phyloP scores from a whole-genome alignment of 2,329 filamentous ascomycete species.

The Thielaviopsis musarum region DNA sequence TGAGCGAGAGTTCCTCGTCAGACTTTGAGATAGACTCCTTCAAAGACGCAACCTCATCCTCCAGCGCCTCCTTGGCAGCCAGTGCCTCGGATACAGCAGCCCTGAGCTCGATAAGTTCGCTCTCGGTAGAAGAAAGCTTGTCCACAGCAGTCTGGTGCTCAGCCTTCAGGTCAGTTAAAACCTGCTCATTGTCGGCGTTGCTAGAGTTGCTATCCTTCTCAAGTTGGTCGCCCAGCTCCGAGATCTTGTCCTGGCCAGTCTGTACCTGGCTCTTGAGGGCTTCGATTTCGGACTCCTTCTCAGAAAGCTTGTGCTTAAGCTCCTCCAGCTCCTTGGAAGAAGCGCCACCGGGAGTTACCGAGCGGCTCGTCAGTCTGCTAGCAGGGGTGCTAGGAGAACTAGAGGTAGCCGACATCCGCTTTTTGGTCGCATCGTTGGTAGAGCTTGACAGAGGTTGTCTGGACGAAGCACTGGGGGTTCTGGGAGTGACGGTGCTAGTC shows the following conservation, averaged over 20 bases:
- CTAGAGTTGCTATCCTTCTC: conserved; percentile 25
- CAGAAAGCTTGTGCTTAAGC: conserved; percentile 40
- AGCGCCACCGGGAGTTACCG: conserved; percentile 20
- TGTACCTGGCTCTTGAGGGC: conserved; percentile 39
- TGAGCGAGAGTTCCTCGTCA: conserved; percentile 30
- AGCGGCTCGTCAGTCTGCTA: conserved; percentile 21
- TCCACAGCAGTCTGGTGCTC: conserved; percentile 33
- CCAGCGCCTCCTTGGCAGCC: conserved; percentile 30
- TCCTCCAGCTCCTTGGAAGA: conserved; percentile 41
- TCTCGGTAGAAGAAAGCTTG: conserved; percentile 34
- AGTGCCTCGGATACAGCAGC: conserved; percentile 31
- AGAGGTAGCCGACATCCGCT: conserved; percentile 37
- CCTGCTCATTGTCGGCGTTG: conserved; percentile 24
- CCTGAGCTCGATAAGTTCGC: conserved; percentile 33
- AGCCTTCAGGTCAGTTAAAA: conserved; percentile 31
- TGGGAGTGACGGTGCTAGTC: conserved; percentile 16
- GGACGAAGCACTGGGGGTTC: conserved; percentile 19
- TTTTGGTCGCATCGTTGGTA: conserved; percentile 32
- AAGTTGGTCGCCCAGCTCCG: conserved; percentile 35
- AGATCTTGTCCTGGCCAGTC: conserved; percentile 37
- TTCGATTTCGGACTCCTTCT: conserved; percentile 40
- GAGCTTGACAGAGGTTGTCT: conserved; percentile 19
- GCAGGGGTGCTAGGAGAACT: conserved; percentile 21
- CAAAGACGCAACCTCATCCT: conserved; percentile 30
- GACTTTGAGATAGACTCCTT: conserved; percentile 36